A percentile compares a stretch with the other conserved stretches of the same genome.
phyloP scores from a whole-genome alignment of 176 grass and related monocot species.

The Eragrostis nindensis region DNA sequence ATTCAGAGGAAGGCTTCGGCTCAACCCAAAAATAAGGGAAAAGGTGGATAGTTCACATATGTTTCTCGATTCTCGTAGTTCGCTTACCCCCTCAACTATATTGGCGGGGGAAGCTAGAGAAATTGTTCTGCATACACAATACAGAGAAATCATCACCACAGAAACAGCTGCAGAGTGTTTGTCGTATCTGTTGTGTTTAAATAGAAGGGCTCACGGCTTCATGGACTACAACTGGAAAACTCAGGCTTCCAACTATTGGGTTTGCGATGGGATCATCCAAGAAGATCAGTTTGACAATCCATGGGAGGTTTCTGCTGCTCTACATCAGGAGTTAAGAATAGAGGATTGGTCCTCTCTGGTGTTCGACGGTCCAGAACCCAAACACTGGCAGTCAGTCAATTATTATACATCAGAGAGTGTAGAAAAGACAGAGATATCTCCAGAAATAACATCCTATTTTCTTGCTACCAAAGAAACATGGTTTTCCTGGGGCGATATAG shows the following conservation, averaged over 20 bases:
- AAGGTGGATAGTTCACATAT: not conserved
- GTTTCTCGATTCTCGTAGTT: not conserved
- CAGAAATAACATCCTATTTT: not conserved
- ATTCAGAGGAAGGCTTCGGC: not conserved
- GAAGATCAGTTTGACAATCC: not conserved
- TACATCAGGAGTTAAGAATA: not conserved
- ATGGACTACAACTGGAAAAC: not conserved
- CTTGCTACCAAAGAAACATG: fast-evolving
- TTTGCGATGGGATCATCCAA: conserved; percentile 25
- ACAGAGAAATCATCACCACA: not conserved
- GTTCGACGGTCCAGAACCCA: too few species aligned
- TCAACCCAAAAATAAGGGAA: not conserved
- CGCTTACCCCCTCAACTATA: too few species aligned
- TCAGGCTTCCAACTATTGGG: conserved; percentile 29
- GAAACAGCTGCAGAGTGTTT: not conserved
- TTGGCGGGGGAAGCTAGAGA: conserved; percentile 23
- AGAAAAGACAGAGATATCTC: not conserved
- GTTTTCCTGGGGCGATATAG: too few species aligned
- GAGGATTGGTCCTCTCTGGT: not conserved
- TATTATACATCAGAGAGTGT: fast-evolving
- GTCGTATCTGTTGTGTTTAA: not conserved
- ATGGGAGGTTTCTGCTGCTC: not conserved
- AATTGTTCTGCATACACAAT: not conserved
- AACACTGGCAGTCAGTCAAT: too few species aligned
- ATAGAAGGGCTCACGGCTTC: fast-evolving